These are phyloP conservation scores for Paspalum notatum DNA, from an alignment of 176 grass and related monocot genomes.

Conservation along the genomic window DNA sequence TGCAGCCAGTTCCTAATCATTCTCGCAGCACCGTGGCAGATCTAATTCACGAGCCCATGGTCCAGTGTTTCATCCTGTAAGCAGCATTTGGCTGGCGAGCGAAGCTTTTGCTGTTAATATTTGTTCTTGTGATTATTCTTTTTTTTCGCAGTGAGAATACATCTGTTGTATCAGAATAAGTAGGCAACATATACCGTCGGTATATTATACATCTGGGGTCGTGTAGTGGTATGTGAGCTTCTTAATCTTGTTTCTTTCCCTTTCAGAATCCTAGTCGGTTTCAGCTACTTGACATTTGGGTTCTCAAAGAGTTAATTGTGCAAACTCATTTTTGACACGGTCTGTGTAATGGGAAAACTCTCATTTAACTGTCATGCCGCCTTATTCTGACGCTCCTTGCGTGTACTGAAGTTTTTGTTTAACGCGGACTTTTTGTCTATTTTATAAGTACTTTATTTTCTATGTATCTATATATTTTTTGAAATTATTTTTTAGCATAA, in stretches of 20 bases:
- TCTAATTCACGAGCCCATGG: slow-evolving; percentile 8
- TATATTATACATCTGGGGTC: slow-evolving; percentile 40
- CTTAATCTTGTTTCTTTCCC: neutral
- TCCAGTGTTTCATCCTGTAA: neutral
- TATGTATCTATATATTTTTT: no score
- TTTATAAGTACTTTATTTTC: no score
- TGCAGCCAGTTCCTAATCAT: slow-evolving; percentile 21
- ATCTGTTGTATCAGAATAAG: slow-evolving; percentile 60
- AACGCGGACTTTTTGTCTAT: neutral
- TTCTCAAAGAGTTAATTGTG: slow-evolving; percentile 32
- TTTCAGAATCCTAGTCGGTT: slow-evolving; percentile 1
- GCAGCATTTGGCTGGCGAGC: slow-evolving; percentile 22
- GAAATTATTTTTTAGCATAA: no score
- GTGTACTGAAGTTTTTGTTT: neutral
- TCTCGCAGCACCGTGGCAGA: neutral
- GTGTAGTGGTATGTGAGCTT: slow-evolving; percentile 19
- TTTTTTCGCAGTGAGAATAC: slow-evolving; percentile 30
- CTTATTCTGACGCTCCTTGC: neutral
- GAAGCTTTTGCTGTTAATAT: slow-evolving; percentile 58
- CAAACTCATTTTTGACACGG: slow-evolving; percentile 41
- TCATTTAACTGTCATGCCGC: neutral
- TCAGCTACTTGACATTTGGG: neutral
- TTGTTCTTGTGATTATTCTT: slow-evolving; percentile 56
- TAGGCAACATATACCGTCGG: slow-evolving; percentile 33
- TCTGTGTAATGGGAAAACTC: neutral